Conservation (phyloP, 1,139 yeast species). For the Pichia sp. region DNA sequence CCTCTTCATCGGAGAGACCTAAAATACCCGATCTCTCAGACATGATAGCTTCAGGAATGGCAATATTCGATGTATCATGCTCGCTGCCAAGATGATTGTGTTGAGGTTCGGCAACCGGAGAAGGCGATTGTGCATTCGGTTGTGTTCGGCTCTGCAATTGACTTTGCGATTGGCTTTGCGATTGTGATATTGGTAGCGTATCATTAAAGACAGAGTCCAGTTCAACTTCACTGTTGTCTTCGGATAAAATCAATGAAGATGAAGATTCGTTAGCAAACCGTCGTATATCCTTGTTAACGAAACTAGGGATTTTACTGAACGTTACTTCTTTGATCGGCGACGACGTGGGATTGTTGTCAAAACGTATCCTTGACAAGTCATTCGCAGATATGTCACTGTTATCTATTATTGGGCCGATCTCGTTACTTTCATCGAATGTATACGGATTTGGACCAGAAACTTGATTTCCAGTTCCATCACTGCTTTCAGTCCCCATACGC, state of each 20-base stretch:
- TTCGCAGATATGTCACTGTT: not conserved
- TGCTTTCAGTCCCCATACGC: not conserved
- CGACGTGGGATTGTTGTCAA: not conserved
- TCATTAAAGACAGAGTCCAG: slow-evolving; percentile 1
- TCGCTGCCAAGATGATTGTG: not conserved
- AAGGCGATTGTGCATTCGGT: not conserved
- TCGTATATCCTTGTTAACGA: slow-evolving; percentile 8
- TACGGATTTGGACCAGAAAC: no score
- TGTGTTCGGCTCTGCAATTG: slow-evolving; percentile 2
- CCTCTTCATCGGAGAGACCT: slow-evolving; percentile 6
- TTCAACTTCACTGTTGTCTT: not conserved
- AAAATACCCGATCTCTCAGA: slow-evolving; percentile 20
- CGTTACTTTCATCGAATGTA: not conserved
- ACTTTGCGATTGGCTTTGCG: slow-evolving; percentile 4
- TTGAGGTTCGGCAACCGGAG: not conserved
- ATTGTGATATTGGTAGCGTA: slow-evolving; percentile 7
- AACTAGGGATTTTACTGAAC: slow-evolving; percentile 5
- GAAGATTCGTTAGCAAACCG: slow-evolving; percentile 7
- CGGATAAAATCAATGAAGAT: not conserved
- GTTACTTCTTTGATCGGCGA: no score
- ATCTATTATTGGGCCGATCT: not conserved
- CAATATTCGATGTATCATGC: slow-evolving; percentile 20
- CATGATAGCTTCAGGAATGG: slow-evolving; percentile 26
- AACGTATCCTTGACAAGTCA: not conserved
- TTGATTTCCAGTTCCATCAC: not conserved